Conservation (phyloP, 345 rosid species). For the Mallotus nudiflorus region DNA sequence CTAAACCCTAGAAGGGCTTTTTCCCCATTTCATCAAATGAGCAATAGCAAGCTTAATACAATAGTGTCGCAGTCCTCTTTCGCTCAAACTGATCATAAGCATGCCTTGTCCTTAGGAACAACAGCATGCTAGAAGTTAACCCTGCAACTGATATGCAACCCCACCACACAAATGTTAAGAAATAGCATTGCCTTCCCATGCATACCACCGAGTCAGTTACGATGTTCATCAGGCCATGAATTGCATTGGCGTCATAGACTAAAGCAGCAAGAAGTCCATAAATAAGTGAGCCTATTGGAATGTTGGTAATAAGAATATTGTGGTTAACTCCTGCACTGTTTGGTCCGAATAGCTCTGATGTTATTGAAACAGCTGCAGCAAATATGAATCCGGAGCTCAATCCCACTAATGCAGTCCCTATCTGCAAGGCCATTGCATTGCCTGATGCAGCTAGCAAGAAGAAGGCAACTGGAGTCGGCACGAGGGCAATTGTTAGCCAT, state of each 20-base stretch:
- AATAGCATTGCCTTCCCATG: conserved; percentile 76
- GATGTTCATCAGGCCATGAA: neutral
- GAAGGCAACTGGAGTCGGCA: conserved; percentile 87
- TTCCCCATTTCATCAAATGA: no score
- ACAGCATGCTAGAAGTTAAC: conserved; percentile 51
- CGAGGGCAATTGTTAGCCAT: conserved; percentile 74
- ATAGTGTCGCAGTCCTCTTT: conserved; percentile 38
- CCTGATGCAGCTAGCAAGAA: conserved; percentile 66
- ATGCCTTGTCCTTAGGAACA: conserved; percentile 72
- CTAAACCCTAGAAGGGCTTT: no score
- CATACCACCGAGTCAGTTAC: conserved; percentile 53
- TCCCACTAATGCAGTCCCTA: conserved; percentile 70
- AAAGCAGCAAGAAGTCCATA: conserved; percentile 84
- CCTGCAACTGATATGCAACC: conserved; percentile 78
- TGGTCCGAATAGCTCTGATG: conserved; percentile 92
- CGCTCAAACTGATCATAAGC: conserved; percentile 72
- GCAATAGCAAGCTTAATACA: conserved; percentile 14
- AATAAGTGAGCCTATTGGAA: conserved; percentile 79
- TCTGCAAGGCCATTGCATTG: conserved; percentile 43
- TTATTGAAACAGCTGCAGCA: conserved; percentile 90
- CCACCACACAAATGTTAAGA: conserved; percentile 77
- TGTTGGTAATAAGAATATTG: conserved; percentile 90
- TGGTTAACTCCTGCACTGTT: conserved; percentile 92
- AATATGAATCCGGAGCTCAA: conserved; percentile 93
- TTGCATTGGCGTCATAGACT: conserved; percentile 65